Evolutionary conservation across 768 basidiomycete species (phyloP), one percentile per base, ranked within the genome.

Genomic region (Dacryopinax spathularia): DNA sequence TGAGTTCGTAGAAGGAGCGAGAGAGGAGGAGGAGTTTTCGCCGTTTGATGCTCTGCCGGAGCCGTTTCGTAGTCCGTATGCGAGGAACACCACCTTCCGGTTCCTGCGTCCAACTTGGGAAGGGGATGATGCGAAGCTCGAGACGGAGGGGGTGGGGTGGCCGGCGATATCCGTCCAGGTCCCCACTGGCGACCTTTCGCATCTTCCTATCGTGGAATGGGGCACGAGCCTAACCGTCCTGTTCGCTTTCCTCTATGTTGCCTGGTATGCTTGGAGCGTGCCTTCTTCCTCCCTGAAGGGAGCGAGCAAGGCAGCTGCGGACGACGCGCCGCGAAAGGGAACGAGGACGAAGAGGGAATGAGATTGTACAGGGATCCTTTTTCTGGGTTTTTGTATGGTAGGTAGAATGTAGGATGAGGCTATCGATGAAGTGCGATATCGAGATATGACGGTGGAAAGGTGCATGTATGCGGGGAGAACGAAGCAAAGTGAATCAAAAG

Each of bases 201-300:
- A 67, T 33, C 37, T 64, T 16, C 31, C 48, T 20, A 44, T 61
- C 36, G 63, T 67, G 6, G 66, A 67, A 37, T 43, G 34, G 16
- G 41, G 62, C 25, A 67, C 66, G 13, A 22, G 34, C 25, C 34
- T 64, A 12, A 63, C 35, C 34, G 44, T 67, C 18, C 34, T 65
- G 60, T 33, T 56, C 29, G 62, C 66, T 13, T 36, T 61, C 27
- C 29, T 37, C 20, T 64, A 61, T 33, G 36, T 64, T n/a, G 60
- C 29, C n/a, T 56, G 33, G 18, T 34, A 35, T 20, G 37, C 60
- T 20, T 64, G 63, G 63, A 34, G 25, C 18, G 48, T 60, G n/a
- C 27, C 59, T 9, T 27, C 34, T n/a, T 13, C 25, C 6, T 34
- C 39, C n/a, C n/a, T n/a, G n/a, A n/a, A n/a, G n/a, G n/a, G n/a